Percentiles rank a stretch among this genome's conserved stretches.
Evolutionary conservation across 2,329 filamentous ascomycete species (phyloP).

Genomic region (Teratosphaeria pseudoeucalypti): DNA sequence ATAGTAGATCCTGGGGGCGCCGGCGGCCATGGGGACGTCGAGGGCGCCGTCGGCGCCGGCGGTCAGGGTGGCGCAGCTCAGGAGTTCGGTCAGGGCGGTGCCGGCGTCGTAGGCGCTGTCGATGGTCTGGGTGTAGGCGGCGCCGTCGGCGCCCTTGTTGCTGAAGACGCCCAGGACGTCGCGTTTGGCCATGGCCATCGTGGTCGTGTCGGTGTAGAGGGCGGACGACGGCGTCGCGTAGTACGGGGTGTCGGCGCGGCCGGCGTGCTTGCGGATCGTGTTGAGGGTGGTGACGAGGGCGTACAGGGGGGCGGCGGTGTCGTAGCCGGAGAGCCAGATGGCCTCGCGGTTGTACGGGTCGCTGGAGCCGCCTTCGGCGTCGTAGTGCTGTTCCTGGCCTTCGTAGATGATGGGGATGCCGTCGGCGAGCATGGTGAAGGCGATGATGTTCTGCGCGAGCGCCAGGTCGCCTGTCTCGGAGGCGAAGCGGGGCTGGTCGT

Average conservation of each 20-base stretch:
- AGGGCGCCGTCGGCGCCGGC: slow-evolving; percentile 20
- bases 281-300: slow-evolving; percentile 37
- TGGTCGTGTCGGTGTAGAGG: slow-evolving; percentile 31
- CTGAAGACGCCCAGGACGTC: slow-evolving; percentile 30
- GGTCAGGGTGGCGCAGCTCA: slow-evolving; percentile 25
- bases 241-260: slow-evolving; percentile 30
- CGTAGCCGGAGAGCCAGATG: slow-evolving; percentile 32
- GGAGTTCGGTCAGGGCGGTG: slow-evolving; percentile 28
- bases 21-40: slow-evolving; percentile 25
- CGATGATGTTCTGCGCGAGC: slow-evolving; percentile 50
- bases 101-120: slow-evolving; percentile 17
- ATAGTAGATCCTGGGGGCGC: slow-evolving; percentile 28
- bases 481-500: slow-evolving; percentile 32
- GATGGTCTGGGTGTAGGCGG: slow-evolving; percentile 18
- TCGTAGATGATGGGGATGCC: slow-evolving; percentile 57
- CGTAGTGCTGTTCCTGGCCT: slow-evolving; percentile 54
- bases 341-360: slow-evolving; percentile 34
- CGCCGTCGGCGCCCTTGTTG: slow-evolving; percentile 20
- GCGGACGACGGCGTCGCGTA: slow-evolving; percentile 30
- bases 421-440: slow-evolving; percentile 50
- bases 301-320: slow-evolving; percentile 32
- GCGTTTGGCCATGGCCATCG: slow-evolving; percentile 41
- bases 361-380: slow-evolving; percentile 20
- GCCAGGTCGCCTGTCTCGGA: slow-evolving; percentile 43
- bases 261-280: slow-evolving; percentile 38